These are phyloP conservation scores for Cryptococcus hybrid DNA, from an alignment of 1,284 basidiomycete genomes.

Conservation along the genomic window DNA sequence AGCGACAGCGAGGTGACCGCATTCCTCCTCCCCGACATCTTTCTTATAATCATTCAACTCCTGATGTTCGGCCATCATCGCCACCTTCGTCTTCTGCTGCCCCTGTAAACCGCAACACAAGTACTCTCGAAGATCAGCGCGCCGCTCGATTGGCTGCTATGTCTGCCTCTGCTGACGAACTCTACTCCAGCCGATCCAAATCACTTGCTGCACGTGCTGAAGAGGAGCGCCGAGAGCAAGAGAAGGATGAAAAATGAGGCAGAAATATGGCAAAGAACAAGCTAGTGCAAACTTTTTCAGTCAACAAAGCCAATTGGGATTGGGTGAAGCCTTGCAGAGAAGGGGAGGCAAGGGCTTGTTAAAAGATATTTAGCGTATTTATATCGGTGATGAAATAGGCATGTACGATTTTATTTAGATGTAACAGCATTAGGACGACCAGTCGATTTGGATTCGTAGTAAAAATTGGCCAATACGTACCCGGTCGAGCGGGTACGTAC, in stretches of 20 bases:
- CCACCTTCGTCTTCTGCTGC: conserved; percentile 18
- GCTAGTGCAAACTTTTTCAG: conserved; percentile 45
- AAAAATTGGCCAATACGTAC: no score
- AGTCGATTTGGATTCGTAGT: no score
- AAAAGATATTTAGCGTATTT: conserved; percentile 32
- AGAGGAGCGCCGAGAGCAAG: conserved; percentile 32
- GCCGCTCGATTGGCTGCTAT: conserved; percentile 83
- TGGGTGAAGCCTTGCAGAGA: conserved; percentile 42
- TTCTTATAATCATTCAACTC: conserved; percentile 16
- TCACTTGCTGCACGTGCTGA: conserved; percentile 34
- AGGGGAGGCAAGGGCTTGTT: conserved; percentile 46
- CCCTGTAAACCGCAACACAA: conserved; percentile 8
- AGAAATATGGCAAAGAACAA: conserved; percentile 41
- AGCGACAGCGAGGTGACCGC: conserved; percentile 25
- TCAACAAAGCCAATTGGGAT: conserved; percentile 40
- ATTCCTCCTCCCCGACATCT: conserved; percentile 26
- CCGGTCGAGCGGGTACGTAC: no score
- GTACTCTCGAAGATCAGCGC: conserved; percentile 58
- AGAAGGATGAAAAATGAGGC: conserved; percentile 35
- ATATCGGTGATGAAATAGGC: background rate
- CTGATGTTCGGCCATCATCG: conserved; percentile 16
- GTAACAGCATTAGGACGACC: no score
- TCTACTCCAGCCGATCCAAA: conserved; percentile 47
- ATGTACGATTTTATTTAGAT: no score
- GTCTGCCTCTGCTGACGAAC: conserved; percentile 65